Base-by-base conservation (phyloP, 805 yeast genomes). In the Wickerhamiella australiensis region DNA sequence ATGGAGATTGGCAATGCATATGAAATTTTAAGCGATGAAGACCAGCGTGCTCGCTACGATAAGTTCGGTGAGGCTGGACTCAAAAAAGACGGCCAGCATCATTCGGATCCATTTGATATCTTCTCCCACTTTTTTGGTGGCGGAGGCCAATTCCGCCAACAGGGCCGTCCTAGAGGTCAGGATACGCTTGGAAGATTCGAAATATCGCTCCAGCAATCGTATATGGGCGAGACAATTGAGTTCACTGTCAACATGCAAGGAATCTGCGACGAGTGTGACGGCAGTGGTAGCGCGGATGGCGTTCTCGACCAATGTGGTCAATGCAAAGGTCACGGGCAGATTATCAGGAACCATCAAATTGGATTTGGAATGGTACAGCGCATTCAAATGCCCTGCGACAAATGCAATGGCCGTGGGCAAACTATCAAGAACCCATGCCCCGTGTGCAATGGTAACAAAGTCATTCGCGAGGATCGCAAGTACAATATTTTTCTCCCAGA, bases 1-100 rank as follows among this genome's bases (percentile, higher is more conserved):
- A 80, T 92, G 46, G 94, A 87, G 65, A 76, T 92, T 25, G 95
- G 95, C 13, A 94, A 83, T 60, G 97, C 97, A 0, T 90, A 90
- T 64, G 96, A 87, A 50, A 83, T 86, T 11, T 72, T 87, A 53
- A 74, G 78, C 55, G 85, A 86, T 61, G 62, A 74, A 3, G 85
- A 83, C 50, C 83, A 84, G 65, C 74, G 82, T 52, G 59, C 70
- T 23, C 70, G 78, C 11, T 88, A 79, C 64, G 95, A 88, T 64
- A 69, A 71, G 44, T 83, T 70, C 59, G 98, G 98, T 26, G 78
- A 76, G 52, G 90, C 80, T 42, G 92, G 82, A 0, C 60, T 84
- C 44, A 73, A 79, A 60, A 71, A 58, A 18, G 62, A 59, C 20
- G 65, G 64, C 22, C 61, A 57, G 49, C 66, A 62, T 33, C 67